phyloP scores from a whole-genome alignment of 176 grass and related monocot genomes.

The Alloteropsis semialata region DNA sequence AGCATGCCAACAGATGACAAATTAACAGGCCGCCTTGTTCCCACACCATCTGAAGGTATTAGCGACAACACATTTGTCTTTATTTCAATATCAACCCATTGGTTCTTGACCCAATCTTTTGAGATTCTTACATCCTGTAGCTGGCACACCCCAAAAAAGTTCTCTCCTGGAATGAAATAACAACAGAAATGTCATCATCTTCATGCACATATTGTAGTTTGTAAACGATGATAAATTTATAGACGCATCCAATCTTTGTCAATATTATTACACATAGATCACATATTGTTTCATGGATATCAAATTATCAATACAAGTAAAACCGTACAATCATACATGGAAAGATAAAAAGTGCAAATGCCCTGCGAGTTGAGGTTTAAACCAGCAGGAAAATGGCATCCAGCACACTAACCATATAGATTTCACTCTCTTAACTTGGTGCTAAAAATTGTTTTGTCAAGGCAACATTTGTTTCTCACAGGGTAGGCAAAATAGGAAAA shows the following conservation, averaged over 20 bases:
- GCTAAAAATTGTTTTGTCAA: background rate
- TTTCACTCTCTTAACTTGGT: background rate
- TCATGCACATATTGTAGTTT: background rate
- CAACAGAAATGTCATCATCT: conserved; percentile 18
- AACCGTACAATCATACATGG: background rate
- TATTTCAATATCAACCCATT: conserved; percentile 63
- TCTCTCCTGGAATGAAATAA: conserved; percentile 60
- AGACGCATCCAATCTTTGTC: background rate
- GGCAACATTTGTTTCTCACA: background rate
- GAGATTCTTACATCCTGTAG: conserved; percentile 74
- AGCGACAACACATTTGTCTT: conserved; percentile 55
- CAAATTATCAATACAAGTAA: background rate
- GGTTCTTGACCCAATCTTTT: conserved; percentile 78
- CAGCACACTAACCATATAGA: background rate
- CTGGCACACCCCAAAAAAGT: conserved; percentile 63
- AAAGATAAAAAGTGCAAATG: background rate
- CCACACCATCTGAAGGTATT: conserved; percentile 48
- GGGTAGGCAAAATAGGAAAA: background rate
- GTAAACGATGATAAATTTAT: background rate
- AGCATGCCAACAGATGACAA: conserved; percentile 20
- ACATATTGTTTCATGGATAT: background rate
- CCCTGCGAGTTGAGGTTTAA: background rate
- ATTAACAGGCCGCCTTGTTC: conserved; percentile 36
- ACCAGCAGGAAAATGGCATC: background rate
- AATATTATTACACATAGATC: conserved; percentile 5